Evolutionary conservation across 164 flowering plant genomes (phyloP).

Genomic region (Magnolia kwangsiensis): DNA sequence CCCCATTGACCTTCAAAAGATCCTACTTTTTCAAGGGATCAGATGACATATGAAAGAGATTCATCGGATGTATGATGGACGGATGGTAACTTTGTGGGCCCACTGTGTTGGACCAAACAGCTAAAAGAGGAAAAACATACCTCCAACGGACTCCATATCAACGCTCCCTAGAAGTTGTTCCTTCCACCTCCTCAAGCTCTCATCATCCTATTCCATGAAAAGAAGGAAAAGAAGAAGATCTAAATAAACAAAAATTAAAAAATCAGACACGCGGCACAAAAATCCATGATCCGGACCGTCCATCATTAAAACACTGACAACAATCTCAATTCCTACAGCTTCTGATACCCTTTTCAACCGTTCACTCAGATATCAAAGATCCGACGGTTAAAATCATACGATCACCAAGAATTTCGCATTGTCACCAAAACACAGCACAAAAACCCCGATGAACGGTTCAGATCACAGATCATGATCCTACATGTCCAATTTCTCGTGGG

Average conservation of each 20-base stretch:
- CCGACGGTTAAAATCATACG: not conserved
- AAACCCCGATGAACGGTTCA: not conserved
- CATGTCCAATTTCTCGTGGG: not conserved
- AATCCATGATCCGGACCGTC: not conserved
- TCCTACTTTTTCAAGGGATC: not conserved
- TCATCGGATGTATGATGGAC: not conserved
- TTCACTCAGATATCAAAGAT: not conserved
- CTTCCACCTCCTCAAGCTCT: slow-evolving; percentile 41
- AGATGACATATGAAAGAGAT: not conserved
- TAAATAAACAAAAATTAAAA: not conserved
- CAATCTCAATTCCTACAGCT: no score
- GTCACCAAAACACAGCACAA: not conserved
- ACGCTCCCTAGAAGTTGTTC: slow-evolving; percentile 38
- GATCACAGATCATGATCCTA: not conserved
- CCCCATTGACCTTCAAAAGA: not conserved
- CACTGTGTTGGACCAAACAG: not conserved
- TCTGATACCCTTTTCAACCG: no score
- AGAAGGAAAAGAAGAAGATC: not conserved
- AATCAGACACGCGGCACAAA: no score
- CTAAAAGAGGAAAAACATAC: slow-evolving; percentile 5
- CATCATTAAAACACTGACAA: not conserved
- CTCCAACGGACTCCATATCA: slow-evolving; percentile 32
- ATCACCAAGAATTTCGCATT: not conserved
- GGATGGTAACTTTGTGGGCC: no score
- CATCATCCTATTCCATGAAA: slow-evolving; percentile 29